Base-by-base conservation (phyloP, 176 grass and related monocot genomes). In the Aechmea fasciata region DNA sequence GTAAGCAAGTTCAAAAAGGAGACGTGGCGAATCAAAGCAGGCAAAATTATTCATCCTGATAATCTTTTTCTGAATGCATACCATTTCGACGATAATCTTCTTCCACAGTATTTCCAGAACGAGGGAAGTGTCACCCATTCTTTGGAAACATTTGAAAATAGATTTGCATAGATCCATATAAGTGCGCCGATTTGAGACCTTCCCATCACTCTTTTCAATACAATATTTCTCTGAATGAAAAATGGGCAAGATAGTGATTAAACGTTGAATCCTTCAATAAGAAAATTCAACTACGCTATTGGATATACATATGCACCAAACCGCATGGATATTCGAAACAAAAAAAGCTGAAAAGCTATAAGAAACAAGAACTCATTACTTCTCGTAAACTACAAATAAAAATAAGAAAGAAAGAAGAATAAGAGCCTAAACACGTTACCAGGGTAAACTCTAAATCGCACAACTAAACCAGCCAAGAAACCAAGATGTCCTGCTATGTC, bases 381-480 rank as follows among this genome's bases (percentile, higher is more conserved):
- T 29, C 2, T 29, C 13, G 1, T 26, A 12, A 64, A 75, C 3
- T 13, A 26, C 48, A 18, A 63, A 62, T 26, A 54, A 71, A 29
- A 53, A 25, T 19, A 53, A 71, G 13, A 53, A 71, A 53, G 53
- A 13, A 13, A 47, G 47, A 67, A 15, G 15, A 11, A 67, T 9
- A 67, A 67, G 13, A 41, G 29, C 47, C 54, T 29, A 67, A 62
- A 71, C 76, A 73, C 76, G 64, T 89, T 74, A 90, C 94, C 94
- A 75, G 79, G 69, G 83, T 81, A 75, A 64, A 87, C 79, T 81
- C 64, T 57, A 70, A 87, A 92, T 69, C 74, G 80, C 69, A 86
- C 86, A 83, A 92, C 80, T 87, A 92, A 72, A 69, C 83, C 73
- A 51, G 52, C 77, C 64, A 92, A 83, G 85, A 97, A 90, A 80